Conservation (phyloP, 176 grass and related monocot genomes). For the Triticum monococcum region DNA sequence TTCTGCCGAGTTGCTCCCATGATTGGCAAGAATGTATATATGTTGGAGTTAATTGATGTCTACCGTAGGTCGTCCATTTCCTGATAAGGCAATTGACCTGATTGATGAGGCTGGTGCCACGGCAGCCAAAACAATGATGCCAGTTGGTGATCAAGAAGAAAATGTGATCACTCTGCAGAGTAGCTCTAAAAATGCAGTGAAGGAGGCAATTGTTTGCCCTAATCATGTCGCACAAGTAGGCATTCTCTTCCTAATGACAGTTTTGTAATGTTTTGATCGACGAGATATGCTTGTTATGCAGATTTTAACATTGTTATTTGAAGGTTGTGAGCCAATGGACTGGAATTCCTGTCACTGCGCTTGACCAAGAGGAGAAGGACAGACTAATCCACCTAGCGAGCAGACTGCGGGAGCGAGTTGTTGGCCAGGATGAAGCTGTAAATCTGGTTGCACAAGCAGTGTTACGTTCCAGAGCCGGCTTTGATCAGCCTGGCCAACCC, state of each 20-base stretch:
- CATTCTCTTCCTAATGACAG: background rate
- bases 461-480: background rate
- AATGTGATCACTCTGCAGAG: background rate
- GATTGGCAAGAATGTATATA: background rate
- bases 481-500: background rate
- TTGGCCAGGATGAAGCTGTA: background rate
- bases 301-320: background rate
- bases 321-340: background rate
- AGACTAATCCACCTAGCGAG: background rate
- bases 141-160: background rate
- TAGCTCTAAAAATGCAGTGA: background rate
- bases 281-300: background rate
- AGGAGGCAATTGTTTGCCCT: background rate
- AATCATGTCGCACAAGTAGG: background rate
- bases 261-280: background rate
- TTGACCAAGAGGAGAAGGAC: background rate
- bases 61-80: conserved; percentile 24
- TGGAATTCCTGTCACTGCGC: background rate
- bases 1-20: background rate
- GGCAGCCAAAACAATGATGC: background rate
- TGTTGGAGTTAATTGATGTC: background rate
- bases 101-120: conserved; percentile 59
- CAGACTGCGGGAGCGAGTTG: background rate
- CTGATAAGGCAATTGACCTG: conserved; percentile 91
- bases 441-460: background rate